Evolutionary conservation across 2,329 filamentous ascomycete species (phyloP).

Genomic region (Sclerotinia trifoliorum): DNA sequence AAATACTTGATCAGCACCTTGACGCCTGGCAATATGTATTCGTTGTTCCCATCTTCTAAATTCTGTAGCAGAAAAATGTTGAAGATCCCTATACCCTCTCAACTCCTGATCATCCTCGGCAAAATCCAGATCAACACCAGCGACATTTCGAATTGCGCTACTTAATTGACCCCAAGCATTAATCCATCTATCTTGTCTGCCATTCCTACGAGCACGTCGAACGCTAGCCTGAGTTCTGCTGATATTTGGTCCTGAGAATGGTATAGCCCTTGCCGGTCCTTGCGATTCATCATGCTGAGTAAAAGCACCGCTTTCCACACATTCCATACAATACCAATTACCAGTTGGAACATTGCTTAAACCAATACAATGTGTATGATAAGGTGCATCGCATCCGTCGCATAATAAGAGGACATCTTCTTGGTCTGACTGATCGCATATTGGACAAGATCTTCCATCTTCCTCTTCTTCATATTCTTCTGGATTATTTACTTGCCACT

Average conservation of each 20-base stretch:
- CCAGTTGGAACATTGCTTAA: constrained; percentile 73
- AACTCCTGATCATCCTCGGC: constrained; percentile 67
- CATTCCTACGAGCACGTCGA: constrained; percentile 52
- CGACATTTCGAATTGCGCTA: constrained; percentile 61
- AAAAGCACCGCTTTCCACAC: constrained; percentile 45
- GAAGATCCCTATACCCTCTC: constrained; percentile 55
- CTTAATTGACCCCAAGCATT: constrained; percentile 73
- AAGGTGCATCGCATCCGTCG: constrained; percentile 84
- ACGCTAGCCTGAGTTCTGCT: constrained; percentile 59
- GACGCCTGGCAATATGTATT: constrained; percentile 74
- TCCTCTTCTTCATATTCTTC: constrained; percentile 63
- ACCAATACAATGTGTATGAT: constrained; percentile 89
- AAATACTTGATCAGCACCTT: constrained; percentile 74
- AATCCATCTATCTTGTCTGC: constrained; percentile 82
- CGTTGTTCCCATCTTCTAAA: constrained; percentile 78
- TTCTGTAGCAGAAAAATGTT: constrained; percentile 54
- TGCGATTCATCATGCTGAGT: not conserved
- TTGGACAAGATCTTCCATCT: constrained; percentile 70
- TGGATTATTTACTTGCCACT: constrained; percentile 68
- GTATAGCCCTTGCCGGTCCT: constrained; percentile 6
- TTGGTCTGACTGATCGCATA: constrained; percentile 78
- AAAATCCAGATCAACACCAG: constrained; percentile 78
- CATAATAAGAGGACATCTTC: constrained; percentile 86
- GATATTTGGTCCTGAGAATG: constrained; percentile 23
- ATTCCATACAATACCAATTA: constrained; percentile 90